Evolutionary conservation across 2,329 filamentous ascomycete genomes (phyloP).

Genomic region (Metarhizium anisopliae): DNA sequence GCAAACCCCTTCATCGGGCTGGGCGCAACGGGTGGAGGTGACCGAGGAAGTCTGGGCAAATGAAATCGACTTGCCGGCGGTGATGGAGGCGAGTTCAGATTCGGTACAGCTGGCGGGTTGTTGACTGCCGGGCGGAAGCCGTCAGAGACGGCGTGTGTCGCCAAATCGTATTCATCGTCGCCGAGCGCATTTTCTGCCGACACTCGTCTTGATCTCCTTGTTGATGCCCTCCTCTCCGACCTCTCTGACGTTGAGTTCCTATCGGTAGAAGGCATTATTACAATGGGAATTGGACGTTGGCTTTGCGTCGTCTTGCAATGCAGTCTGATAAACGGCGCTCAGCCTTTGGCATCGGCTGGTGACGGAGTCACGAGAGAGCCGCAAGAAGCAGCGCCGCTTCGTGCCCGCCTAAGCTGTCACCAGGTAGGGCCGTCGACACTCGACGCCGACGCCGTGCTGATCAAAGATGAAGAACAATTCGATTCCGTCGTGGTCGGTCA

Average conservation of each 20-base stretch:
- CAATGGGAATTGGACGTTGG: conserved; percentile 2
- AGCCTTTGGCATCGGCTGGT: neutral
- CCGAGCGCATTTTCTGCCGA: conserved; percentile 18
- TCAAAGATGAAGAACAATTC: neutral
- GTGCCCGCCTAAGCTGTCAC: neutral
- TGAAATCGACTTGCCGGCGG: conserved; percentile 4
- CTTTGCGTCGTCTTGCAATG: neutral
- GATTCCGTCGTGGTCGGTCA: neutral
- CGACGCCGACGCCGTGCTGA: neutral
- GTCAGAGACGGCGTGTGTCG: conserved; percentile 42
- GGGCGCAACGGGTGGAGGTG: conserved; percentile 10
- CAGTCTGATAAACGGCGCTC: neutral
- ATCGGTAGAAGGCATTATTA: conserved; percentile 32
- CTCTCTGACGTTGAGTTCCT: conserved; percentile 31
- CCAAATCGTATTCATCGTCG: conserved; percentile 39
- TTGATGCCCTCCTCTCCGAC: conserved; percentile 33
- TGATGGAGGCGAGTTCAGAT: conserved; percentile 14
- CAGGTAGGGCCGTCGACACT: neutral
- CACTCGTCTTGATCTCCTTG: conserved; percentile 30
- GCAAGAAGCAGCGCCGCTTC: neutral
- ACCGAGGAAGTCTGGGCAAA: conserved; percentile 8
- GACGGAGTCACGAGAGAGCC: neutral
- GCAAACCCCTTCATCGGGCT: conserved; percentile 14
- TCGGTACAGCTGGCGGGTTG: neutral
- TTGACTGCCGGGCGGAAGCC: conserved; percentile 33